Conservation (phyloP, 1,284 basidiomycete species). For the Trametes polyzona region DNA sequence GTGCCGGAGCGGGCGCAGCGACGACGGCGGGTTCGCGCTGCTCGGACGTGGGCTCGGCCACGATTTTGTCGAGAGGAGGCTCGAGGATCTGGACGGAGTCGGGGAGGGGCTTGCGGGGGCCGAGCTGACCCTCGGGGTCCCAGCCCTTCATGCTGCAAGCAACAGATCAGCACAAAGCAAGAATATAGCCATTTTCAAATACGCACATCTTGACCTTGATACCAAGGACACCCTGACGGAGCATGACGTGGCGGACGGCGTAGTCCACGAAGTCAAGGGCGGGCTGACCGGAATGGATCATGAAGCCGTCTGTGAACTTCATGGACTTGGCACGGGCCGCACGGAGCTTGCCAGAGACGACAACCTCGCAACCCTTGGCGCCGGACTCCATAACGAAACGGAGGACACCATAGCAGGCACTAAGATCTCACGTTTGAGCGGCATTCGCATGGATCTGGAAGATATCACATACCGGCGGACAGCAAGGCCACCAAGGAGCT, state of each 20-base stretch:
- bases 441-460: neutral
- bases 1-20: conserved; percentile 51
- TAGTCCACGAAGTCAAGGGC: conserved; percentile 96
- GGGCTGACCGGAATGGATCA: conserved; percentile 99
- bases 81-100: conserved; percentile 94
- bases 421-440: conserved; percentile 36
- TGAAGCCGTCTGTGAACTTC: conserved; percentile 99
- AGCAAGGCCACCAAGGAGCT: conserved; percentile 98
- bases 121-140: conserved; percentile 89
- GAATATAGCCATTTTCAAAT: neutral
- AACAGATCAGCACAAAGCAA: conserved; percentile 10
- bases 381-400: conserved; percentile 99
- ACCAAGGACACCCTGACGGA: conserved; percentile 99
- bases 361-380: conserved; percentile 99
- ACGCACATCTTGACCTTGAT: conserved; percentile 99
- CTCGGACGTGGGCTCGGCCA: conserved; percentile 80
- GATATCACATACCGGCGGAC: conserved; percentile 79
- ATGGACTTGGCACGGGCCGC: conserved; percentile 99
- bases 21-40: conserved; percentile 68
- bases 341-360: conserved; percentile 99
- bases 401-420: conserved; percentile 99
- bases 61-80: conserved; percentile 80
- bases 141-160: conserved; percentile 88
- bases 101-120: conserved; percentile 94
- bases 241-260: conserved; percentile 97